These are phyloP conservation scores for Starmerella bombi DNA, from an alignment of 805 yeast genomes.

Conservation along the genomic window DNA sequence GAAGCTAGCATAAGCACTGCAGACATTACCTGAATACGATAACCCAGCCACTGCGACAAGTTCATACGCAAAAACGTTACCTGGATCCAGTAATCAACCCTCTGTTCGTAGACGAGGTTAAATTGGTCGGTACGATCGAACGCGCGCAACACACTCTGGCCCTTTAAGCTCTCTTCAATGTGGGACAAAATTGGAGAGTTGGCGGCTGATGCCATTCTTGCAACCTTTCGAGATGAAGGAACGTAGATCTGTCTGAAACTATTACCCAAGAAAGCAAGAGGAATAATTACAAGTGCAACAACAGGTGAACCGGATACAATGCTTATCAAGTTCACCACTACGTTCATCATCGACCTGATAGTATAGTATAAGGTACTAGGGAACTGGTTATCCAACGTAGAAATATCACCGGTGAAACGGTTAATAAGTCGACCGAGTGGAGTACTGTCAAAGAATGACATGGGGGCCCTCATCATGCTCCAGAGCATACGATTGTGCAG, in stretches of 20 bases:
- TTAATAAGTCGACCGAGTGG: conserved; percentile 71
- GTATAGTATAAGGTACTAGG: conserved; percentile 45
- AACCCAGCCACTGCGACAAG: conserved; percentile 86
- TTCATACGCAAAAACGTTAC: conserved; percentile 60
- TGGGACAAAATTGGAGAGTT: conserved; percentile 69
- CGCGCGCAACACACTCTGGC: conserved; percentile 65
- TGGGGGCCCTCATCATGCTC: conserved; percentile 53
- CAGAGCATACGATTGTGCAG: conserved; percentile 46
- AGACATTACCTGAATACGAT: conserved; percentile 72
- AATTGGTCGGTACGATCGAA: conserved; percentile 54
- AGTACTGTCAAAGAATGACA: conserved; percentile 62
- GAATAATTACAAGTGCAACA: conserved; percentile 49
- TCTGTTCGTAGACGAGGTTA: conserved; percentile 26
- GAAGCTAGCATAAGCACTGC: conserved; percentile 68
- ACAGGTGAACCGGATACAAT: conserved; percentile 55
- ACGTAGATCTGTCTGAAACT: conserved; percentile 58
- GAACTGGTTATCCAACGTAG: conserved; percentile 56
- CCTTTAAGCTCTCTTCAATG: conserved; percentile 65
- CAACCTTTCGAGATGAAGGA: conserved; percentile 59
- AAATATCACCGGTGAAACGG: conserved; percentile 71
- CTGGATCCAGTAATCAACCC: conserved; percentile 23
- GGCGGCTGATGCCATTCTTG: conserved; percentile 54
- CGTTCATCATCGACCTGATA: conserved; percentile 37
- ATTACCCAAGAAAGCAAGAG: conserved; percentile 41
- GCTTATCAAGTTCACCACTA: conserved; percentile 44